These are phyloP conservation scores for Passiflora organensis DNA, from an alignment of 345 rosid genomes.

Conservation along the genomic window DNA sequence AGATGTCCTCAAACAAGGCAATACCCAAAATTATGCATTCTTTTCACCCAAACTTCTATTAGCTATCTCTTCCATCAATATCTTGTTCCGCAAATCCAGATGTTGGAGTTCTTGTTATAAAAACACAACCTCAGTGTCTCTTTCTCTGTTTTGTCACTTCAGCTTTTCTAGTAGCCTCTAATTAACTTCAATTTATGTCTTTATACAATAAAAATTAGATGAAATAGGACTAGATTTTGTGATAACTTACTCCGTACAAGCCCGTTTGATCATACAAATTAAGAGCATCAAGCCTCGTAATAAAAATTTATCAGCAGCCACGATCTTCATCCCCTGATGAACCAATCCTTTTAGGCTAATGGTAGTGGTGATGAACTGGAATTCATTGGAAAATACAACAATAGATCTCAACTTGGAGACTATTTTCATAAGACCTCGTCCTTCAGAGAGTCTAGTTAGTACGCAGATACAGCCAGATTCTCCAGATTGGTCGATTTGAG, in stretches of 20 bases:
- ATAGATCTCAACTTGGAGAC: slow-evolving; percentile 54
- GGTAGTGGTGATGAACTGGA: slow-evolving; percentile 6
- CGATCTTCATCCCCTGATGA: slow-evolving; percentile 25
- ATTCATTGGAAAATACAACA: slow-evolving; percentile 41
- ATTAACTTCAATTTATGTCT: slow-evolving; percentile 29
- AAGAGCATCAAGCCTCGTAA: slow-evolving; percentile 44
- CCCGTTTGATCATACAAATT: slow-evolving; percentile 32
- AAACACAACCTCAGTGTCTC: slow-evolving; percentile 32
- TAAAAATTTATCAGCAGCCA: slow-evolving; percentile 46
- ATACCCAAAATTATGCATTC: slow-evolving; percentile 19
- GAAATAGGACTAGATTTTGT: slow-evolving; percentile 20
- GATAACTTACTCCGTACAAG: slow-evolving; percentile 23
- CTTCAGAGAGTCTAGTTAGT: no score
- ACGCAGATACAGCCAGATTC: no score
- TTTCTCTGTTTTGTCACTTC: slow-evolving; percentile 30
- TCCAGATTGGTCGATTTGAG: no score
- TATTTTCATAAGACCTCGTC: no score
- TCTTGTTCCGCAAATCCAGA: slow-evolving; percentile 25
- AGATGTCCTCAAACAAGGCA: slow-evolving; percentile 30
- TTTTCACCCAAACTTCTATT: slow-evolving; percentile 20
- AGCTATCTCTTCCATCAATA: slow-evolving; percentile 30
- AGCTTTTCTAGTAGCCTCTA: slow-evolving; percentile 38
- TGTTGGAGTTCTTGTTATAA: slow-evolving; percentile 29
- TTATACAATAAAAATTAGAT: slow-evolving; percentile 24
- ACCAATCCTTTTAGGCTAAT: slow-evolving; percentile 3